Conservation (phyloP, 2,329 filamentous ascomycete genomes). For the Fusarium burgessii region DNA sequence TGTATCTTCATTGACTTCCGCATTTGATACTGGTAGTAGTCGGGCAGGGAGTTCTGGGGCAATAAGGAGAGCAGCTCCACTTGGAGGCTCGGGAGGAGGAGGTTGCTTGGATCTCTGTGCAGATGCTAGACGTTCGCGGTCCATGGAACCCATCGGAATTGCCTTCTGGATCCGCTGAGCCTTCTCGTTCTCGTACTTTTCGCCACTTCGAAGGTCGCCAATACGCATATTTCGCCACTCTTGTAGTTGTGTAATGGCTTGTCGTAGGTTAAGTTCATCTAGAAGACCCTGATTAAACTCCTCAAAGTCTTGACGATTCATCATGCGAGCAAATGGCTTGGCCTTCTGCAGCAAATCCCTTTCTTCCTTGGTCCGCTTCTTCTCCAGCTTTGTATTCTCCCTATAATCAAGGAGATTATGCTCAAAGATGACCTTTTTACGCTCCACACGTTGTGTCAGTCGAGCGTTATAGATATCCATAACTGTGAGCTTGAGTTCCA, state of each 20-base stretch:
- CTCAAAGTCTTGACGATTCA: slow-evolving; percentile 93
- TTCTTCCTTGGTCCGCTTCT: slow-evolving; percentile 96
- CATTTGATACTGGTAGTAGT: slow-evolving; percentile 52
- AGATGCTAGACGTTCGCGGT: slow-evolving; percentile 80
- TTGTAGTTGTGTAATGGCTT: slow-evolving; percentile 90
- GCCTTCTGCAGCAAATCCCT: slow-evolving; percentile 90
- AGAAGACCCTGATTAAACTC: slow-evolving; percentile 85
- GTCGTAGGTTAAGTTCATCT: slow-evolving; percentile 89
- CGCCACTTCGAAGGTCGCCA: slow-evolving; percentile 84
- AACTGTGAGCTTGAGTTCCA: slow-evolving; percentile 96
- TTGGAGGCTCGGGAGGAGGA: slow-evolving; percentile 75
- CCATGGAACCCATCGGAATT: slow-evolving; percentile 82
- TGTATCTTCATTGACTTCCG: slow-evolving; percentile 60
- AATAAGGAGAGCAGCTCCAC: slow-evolving; percentile 81
- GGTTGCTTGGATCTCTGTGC: slow-evolving; percentile 76
- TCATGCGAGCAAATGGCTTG: slow-evolving; percentile 96
- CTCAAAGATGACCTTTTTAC: slow-evolving; percentile 97
- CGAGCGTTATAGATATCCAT: slow-evolving; percentile 98
- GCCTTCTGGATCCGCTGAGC: slow-evolving; percentile 76
- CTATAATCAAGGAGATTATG: slow-evolving; percentile 93
- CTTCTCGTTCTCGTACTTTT: slow-evolving; percentile 95
- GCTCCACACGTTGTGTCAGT: slow-evolving; percentile 88
- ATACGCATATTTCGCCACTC: slow-evolving; percentile 92
- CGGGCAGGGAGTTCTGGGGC: slow-evolving; percentile 81
- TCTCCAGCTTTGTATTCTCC: slow-evolving; percentile 89